Evolutionary conservation across 306 rosid species (phyloP).

Genomic region (Trifolium repens): DNA sequence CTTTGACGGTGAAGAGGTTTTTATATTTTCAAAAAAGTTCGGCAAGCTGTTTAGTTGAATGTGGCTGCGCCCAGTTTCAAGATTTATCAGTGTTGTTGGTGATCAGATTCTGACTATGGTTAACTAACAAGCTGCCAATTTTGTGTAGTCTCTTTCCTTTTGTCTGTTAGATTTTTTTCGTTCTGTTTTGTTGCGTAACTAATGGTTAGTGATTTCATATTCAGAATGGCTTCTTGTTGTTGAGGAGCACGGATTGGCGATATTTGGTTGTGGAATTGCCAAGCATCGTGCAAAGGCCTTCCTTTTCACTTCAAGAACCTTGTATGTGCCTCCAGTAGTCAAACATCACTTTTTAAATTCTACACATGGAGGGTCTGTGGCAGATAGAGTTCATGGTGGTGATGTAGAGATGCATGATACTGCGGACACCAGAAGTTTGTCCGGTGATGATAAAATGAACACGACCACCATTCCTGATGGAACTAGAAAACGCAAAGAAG

Average conservation of each 20-base stretch:
- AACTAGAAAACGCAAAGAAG: conserved; percentile 74
- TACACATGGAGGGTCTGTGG: conserved; percentile 33
- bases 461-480: conserved; percentile 40
- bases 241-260: conserved; percentile 63
- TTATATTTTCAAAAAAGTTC: conserved; percentile 32
- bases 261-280: conserved; percentile 54
- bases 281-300: conserved; percentile 57
- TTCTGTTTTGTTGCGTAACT: conserved; percentile 17
- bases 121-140: conserved; percentile 38
- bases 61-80: conserved; percentile 31
- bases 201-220: conserved; percentile 30
- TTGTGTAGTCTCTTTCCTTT: conserved; percentile 16
- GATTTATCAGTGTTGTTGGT: conserved; percentile 33
- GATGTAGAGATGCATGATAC: conserved; percentile 76
- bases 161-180: not conserved
- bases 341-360: conserved; percentile 39
- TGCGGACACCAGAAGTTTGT: conserved; percentile 41
- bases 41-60: conserved; percentile 30
- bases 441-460: conserved; percentile 40
- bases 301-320: conserved; percentile 52
- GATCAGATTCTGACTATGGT: conserved; percentile 40
- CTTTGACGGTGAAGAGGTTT: conserved; percentile 1
- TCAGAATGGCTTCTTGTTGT: conserved; percentile 76
- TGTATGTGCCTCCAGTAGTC: conserved; percentile 43
- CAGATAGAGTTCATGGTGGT: conserved; percentile 49